Percentiles rank a stretch among this genome's conserved stretches.
Evolutionary conservation across 495 filamentous ascomycete species (phyloP).

Genomic region (Hyaloscypha variabilis): DNA sequence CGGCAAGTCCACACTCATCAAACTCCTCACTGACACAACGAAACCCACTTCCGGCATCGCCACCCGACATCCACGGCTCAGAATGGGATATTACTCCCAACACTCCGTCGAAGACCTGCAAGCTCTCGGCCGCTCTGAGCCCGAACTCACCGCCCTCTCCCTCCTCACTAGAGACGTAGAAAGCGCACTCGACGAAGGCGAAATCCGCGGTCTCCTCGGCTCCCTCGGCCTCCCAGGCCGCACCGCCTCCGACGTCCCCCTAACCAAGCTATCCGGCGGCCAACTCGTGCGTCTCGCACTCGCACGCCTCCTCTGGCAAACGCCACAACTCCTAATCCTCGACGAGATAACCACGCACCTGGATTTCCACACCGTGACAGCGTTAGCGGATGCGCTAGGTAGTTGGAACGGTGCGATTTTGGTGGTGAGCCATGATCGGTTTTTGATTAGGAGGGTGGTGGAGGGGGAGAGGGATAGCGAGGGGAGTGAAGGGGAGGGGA

Average conservation of each 20-base stretch:
- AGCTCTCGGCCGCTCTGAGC: conserved; percentile 42
- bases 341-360: conserved; percentile 89
- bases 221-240: conserved; percentile 67
- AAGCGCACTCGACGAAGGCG: conserved; percentile 59
- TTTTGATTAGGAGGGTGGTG: conserved; percentile 68
- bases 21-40: conserved; percentile 56
- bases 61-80: conserved; percentile 64
- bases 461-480: conserved; percentile 63
- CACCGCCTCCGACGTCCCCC: conserved; percentile 68
- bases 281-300: conserved; percentile 79
- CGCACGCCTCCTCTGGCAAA: conserved; percentile 64
- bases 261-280: conserved; percentile 71
- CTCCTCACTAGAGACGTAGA: conserved; percentile 46
- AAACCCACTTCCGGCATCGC: conserved; percentile 55
- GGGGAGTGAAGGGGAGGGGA: conserved; percentile 43
- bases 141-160: conserved; percentile 61
- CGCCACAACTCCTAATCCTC: conserved; percentile 74
- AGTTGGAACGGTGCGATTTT: conserved; percentile 72
- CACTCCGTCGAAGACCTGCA: conserved; percentile 72
- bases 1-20: conserved; percentile 76
- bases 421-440: conserved; percentile 77
- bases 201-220: conserved; percentile 61
- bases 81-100: conserved; percentile 76
- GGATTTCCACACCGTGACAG: conserved; percentile 74
- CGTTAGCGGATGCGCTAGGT: conserved; percentile 64